A percentile compares a stretch with the other conserved stretches of the same genome.
phyloP scores from a whole-genome alignment of 495 filamentous ascomycete genomes.

The Penicillium chermesinum region DNA sequence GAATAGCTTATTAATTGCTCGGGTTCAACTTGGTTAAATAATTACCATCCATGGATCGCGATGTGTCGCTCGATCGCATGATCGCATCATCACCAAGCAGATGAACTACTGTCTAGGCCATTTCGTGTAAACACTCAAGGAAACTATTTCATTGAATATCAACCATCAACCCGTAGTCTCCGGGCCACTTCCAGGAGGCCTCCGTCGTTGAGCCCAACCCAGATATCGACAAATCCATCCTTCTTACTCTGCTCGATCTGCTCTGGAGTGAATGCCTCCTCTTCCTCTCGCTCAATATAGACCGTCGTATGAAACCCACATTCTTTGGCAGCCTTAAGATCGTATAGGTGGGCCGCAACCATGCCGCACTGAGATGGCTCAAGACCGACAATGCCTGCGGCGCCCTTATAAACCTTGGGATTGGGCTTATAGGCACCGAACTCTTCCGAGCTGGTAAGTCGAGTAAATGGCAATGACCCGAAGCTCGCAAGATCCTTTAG shows the following conservation, averaged over 20 bases:
- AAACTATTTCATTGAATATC: not conserved
- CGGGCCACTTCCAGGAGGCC: conserved; percentile 34
- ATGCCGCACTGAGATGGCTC: conserved; percentile 60
- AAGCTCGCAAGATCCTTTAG: conserved; percentile 56
- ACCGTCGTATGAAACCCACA: conserved; percentile 64
- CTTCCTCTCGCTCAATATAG: conserved; percentile 64
- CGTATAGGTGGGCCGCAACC: conserved; percentile 72
- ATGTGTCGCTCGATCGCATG: not conserved
- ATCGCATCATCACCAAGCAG: conserved; percentile 2
- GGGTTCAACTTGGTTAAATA: too few relatives aligned
- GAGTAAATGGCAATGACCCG: conserved; percentile 56
- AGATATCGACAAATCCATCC: conserved; percentile 52
- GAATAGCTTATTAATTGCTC: conserved; percentile 1
- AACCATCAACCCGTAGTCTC: conserved; percentile 22
- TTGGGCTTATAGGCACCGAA: conserved; percentile 78
- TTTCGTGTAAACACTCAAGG: not conserved
- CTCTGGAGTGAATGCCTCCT: conserved; percentile 56
- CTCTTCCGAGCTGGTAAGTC: conserved; percentile 59
- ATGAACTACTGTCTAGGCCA: too few relatives aligned
- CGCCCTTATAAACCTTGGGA: conserved; percentile 62
- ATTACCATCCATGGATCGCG: too few relatives aligned
- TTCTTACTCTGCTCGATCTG: conserved; percentile 46
- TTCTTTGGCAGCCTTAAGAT: conserved; percentile 60
- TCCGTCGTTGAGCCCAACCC: conserved; percentile 19
- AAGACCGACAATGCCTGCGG: conserved; percentile 52